A percentile compares a stretch with the other conserved stretches of the same genome.
Evolutionary conservation across 306 rosid genomes (phyloP).

Genomic region (Vicia faba): DNA sequence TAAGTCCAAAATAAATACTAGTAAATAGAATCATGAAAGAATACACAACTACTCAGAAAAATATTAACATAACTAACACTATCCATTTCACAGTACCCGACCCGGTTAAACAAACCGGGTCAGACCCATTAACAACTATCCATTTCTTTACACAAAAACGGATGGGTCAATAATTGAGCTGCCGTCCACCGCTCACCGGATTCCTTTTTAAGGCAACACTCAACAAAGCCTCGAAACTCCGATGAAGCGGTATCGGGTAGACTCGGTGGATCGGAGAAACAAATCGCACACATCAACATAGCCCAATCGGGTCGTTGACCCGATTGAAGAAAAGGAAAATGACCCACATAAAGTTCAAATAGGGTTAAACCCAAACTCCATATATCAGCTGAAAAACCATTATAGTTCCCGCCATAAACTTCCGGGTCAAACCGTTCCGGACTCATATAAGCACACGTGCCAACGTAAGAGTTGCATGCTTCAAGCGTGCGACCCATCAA

Average conservation of each 20-base stretch:
- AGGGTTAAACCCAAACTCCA: conserved; percentile 93
- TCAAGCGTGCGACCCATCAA: conserved; percentile 72
- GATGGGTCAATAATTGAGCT: conserved; percentile 67
- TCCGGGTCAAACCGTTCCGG: conserved; percentile 97
- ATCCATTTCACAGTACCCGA: background rate
- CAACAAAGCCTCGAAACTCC: conserved; percentile 61
- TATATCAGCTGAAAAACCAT: conserved; percentile 79
- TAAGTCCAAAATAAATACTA: background rate
- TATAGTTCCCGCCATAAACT: conserved; percentile 68
- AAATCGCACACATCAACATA: conserved; percentile 82
- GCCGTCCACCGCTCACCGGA: conserved; percentile 76
- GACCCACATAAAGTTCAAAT: conserved; percentile 86
- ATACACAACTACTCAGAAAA: conserved; percentile 33
- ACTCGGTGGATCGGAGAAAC: conserved; percentile 77
- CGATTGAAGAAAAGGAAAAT: conserved; percentile 74
- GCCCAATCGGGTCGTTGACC: conserved; percentile 97
- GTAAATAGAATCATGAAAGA: conserved; percentile 21
- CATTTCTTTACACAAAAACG: conserved; percentile 53
- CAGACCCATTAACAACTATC: background rate
- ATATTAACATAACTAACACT: background rate
- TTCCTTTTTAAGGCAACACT: conserved; percentile 83
- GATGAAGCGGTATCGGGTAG: conserved; percentile 62
- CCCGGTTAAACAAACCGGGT: conserved; percentile 17
- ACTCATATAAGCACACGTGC: conserved; percentile 98
- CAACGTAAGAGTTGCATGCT: conserved; percentile 83